These are phyloP conservation scores for Ceratobasidium papillatum DNA, from an alignment of 1,284 basidiomycete species.

Conservation along the genomic window DNA sequence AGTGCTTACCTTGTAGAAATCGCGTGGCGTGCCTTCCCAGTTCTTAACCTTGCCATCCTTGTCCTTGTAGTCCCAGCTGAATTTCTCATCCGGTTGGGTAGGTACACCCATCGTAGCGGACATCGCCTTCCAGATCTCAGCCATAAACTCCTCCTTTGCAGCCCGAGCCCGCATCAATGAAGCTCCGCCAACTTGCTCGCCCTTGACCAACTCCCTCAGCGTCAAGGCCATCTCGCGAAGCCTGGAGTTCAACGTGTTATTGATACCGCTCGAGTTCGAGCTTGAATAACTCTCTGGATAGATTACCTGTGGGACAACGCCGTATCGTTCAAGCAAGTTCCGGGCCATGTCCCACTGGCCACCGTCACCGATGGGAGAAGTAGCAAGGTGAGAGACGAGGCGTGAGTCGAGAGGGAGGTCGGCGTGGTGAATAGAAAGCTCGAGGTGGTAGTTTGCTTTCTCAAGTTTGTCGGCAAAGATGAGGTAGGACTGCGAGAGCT, in stretches of 20 bases:
- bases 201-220: constrained; percentile 69
- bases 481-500: constrained; percentile 89
- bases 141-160: constrained; percentile 75
- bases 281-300: constrained; percentile 91
- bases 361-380: constrained; percentile 87
- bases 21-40: constrained; percentile 81
- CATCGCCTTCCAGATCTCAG: constrained; percentile 88
- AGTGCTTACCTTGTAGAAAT: constrained; percentile 68
- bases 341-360: constrained; percentile 97
- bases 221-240: constrained; percentile 89
- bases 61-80: constrained; percentile 91
- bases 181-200: constrained; percentile 62
- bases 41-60: constrained; percentile 77
- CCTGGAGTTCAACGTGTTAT: constrained; percentile 85
- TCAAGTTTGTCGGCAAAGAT: constrained; percentile 97
- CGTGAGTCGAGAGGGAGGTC: constrained; percentile 85
- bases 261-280: constrained; percentile 75
- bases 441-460: constrained; percentile 94
- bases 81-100: constrained; percentile 72
- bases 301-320: constrained; percentile 80
- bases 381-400: constrained; percentile 78
- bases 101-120: constrained; percentile 87
- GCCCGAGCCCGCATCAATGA: constrained; percentile 23
- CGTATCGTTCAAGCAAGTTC: constrained; percentile 86
- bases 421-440: constrained; percentile 83